A percentile compares a stretch with the other conserved stretches of the same genome.
phyloP scores from a whole-genome alignment of 805 yeast species.

The Sungouiozyma ichnusensis region DNA sequence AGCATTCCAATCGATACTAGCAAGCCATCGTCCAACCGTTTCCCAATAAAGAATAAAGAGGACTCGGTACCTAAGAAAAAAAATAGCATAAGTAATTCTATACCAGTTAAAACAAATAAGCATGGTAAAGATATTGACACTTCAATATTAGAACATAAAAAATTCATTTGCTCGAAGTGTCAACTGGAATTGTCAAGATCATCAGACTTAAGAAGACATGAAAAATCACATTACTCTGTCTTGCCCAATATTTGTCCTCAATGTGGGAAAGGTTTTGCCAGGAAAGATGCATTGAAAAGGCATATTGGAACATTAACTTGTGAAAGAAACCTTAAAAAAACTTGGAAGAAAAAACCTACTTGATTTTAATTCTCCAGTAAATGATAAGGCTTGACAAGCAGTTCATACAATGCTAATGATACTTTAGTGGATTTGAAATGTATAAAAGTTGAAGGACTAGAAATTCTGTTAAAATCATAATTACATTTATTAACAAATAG shows the following conservation, averaged over 20 bases:
- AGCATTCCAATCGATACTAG: background rate
- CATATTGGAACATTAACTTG: slow-evolving; percentile 70
- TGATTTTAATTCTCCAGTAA: no score
- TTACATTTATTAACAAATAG: no score
- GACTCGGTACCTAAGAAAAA: no score
- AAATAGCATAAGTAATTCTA: no score
- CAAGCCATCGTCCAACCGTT: background rate
- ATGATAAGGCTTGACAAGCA: background rate
- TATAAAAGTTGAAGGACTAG: background rate
- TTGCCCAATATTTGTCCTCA: slow-evolving; percentile 66
- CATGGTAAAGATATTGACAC: no score
- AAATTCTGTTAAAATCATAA: no score
- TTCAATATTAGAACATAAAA: slow-evolving; percentile 27
- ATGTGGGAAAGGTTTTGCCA: slow-evolving; percentile 76
- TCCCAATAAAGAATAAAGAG: background rate
- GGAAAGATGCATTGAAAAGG: slow-evolving; percentile 72
- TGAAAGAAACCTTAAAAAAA: slow-evolving; percentile 56
- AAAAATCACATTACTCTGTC: slow-evolving; percentile 58
- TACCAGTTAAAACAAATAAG: no score
- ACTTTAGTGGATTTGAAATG: background rate
- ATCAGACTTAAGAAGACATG: slow-evolving; percentile 63
- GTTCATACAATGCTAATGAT: no score
- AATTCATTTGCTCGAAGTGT: slow-evolving; percentile 51
- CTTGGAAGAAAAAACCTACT: no score
- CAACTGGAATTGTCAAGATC: slow-evolving; percentile 54